phyloP scores from a whole-genome alignment of 208 protist species.

The Wallacemonas sp. region DNA sequence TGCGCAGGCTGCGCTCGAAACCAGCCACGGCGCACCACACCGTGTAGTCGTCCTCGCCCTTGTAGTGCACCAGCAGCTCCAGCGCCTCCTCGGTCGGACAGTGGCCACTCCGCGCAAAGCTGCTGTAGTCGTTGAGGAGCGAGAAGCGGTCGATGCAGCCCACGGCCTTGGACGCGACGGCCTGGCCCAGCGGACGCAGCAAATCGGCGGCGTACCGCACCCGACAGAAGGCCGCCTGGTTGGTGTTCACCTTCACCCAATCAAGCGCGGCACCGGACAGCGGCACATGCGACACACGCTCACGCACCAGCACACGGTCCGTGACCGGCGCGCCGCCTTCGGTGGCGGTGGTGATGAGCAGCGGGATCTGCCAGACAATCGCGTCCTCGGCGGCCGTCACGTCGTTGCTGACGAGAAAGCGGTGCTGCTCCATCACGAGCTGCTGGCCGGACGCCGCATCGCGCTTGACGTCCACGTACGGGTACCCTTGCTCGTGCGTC shows the following conservation, averaged over 20 bases:
- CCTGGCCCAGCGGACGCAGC: constrained; percentile 38
- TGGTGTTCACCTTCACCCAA: constrained; percentile 78
- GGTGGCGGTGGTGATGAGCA: constrained; percentile 25
- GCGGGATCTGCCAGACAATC: constrained; percentile 75
- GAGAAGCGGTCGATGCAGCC: constrained; percentile 63
- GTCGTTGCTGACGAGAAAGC: constrained; percentile 49
- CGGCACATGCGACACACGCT: constrained; percentile 14
- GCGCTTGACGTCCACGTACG: constrained; percentile 44
- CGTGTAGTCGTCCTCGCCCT: constrained; percentile 18
- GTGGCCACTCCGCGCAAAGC: constrained; percentile 71
- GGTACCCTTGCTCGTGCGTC: constrained; percentile 77
- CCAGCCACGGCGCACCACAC: constrained; percentile 32
- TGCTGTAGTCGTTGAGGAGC: constrained; percentile 69
- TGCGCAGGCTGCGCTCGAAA: constrained; percentile 53
- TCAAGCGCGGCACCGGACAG: neutral
- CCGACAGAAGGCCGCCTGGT: constrained; percentile 76
- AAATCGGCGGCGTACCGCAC: constrained; percentile 65
- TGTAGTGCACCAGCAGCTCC: constrained; percentile 38
- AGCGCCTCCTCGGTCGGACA: constrained; percentile 41
- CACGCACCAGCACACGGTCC: constrained; percentile 17
- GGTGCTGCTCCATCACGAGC: constrained; percentile 40
- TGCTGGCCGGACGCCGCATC: constrained; percentile 1
- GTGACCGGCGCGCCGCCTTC: constrained; percentile 13
- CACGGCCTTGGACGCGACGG: constrained; percentile 42
- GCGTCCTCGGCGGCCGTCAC: constrained; percentile 36